These are phyloP conservation scores for Eucalyptus polyanthemos DNA, from an alignment of 345 rosid species.

Conservation along the genomic window DNA sequence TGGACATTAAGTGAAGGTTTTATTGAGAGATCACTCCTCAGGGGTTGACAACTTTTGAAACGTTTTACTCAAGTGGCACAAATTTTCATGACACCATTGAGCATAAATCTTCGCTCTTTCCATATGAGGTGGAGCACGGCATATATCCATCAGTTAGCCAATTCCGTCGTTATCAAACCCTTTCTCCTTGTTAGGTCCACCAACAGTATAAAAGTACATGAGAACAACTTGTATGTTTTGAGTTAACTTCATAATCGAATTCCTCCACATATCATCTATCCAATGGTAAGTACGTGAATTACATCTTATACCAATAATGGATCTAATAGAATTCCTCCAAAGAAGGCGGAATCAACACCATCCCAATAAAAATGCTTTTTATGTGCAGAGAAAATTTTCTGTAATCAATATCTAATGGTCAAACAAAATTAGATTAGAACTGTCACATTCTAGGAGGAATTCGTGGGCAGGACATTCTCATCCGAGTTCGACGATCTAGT, in stretches of 20 bases:
- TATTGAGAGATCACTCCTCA: fast-evolving
- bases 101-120: not conserved
- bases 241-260: not conserved
- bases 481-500: not conserved
- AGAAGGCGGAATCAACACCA: not conserved
- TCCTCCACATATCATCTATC: not conserved
- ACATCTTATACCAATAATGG: not conserved
- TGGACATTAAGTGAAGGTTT: not conserved
- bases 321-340: not conserved
- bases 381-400: not conserved
- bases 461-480: not conserved
- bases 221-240: not conserved
- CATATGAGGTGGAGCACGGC: fast-evolving
- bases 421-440: not conserved
- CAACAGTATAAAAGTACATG: not conserved
- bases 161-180: fast-evolving
- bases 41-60: not conserved
- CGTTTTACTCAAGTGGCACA: fast-evolving
- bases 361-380: not conserved
- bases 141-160: not conserved
- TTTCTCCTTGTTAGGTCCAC: not conserved
- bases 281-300: not conserved
- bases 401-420: not conserved
- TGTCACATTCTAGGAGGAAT: not conserved
- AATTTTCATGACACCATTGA: not conserved